Evolutionary conservation across 2,329 filamentous ascomycete species (phyloP), one percentile per base, ranked within the genome.

Genomic region (Scedosporium aurantiacum): DNA sequence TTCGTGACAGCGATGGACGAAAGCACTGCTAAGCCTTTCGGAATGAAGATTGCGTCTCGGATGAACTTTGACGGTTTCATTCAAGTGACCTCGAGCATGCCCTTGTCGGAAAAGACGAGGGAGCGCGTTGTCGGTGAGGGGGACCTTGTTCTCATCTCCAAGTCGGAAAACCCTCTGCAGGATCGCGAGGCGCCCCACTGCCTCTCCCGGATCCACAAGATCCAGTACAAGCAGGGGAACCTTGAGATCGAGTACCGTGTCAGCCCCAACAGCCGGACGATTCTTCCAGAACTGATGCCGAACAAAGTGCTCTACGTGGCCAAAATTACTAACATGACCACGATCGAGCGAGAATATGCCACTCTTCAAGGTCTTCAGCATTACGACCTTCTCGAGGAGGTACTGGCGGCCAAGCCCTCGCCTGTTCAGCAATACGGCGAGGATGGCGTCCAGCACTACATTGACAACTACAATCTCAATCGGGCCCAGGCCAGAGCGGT

Each of bases 351-450:
- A 72, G 94, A 99, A 74, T 99, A 92, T 71, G 94, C 91, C 62
- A 91, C 94, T 0, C 76, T 99, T 32, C 89, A 91, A 75, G 93
- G 90, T 68, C 74, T 99, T 65, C 89, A 96, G 71, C 97, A 95
- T 73, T 99, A 97, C 68, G 94, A 99, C 73, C 80, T 99, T 21
- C 95, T 93, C 77, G 88, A 93, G 62, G 94, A 99, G 74, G 90
- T 99, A 62, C 79, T 95, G 57, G 86, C 86, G 67, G 94, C 92
- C 2, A 90, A 91, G 69, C 94, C 95, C 1, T 97, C 93, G 5
- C 91, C 91, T 1, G 84, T 97, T 66, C 82, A 96, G 60, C 85
- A 84, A 5, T 97, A 96, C 70, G 83, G 84, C 50, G 86, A 93
- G 4, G 83, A 89, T 64, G 86, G 86, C 63, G 77, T 96, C 5